Evolutionary conservation across 2,329 filamentous ascomycete species (phyloP).

Genomic region (Botrytis byssoidea): DNA sequence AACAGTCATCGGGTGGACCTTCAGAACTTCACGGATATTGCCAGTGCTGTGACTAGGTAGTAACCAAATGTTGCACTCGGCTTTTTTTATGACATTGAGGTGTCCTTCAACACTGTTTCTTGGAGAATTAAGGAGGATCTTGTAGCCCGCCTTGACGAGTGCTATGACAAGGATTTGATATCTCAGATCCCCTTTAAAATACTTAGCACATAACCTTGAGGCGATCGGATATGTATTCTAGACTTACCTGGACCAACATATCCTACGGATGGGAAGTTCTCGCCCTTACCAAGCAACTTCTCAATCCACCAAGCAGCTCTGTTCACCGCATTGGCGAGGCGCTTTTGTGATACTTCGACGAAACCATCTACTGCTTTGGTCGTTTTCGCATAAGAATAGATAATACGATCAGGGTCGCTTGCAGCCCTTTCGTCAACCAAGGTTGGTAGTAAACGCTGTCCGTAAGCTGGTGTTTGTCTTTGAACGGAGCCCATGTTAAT

Average conservation of each 20-base stretch:
- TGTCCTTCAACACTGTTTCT: constrained; percentile 17
- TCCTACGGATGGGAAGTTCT: constrained; percentile 20
- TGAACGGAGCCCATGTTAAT: constrained; percentile 11
- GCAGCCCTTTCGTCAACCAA: constrained; percentile 15
- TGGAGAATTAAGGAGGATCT: constrained; percentile 16
- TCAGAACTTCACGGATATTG: constrained; percentile 9
- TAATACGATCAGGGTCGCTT: constrained; percentile 4
- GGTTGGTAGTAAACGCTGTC: constrained; percentile 13
- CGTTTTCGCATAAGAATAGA: constrained; percentile 16
- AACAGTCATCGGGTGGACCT: constrained; percentile 5
- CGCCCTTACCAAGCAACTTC: constrained; percentile 28
- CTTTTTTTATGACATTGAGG: constrained; percentile 18
- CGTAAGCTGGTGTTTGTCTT: constrained; percentile 12
- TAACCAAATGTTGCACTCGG: constrained; percentile 16
- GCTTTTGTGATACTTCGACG: constrained; percentile 22
- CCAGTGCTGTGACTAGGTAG: not conserved
- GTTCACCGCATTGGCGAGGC: constrained; percentile 29
- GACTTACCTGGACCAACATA: constrained; percentile 20
- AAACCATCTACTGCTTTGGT: constrained; percentile 21
- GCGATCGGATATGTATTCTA: not conserved
- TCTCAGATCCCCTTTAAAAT: constrained; percentile 14
- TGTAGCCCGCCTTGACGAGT: constrained; percentile 14
- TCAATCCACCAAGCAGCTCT: constrained; percentile 26
- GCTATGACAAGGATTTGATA: constrained; percentile 18
- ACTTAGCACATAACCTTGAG: not conserved